Conservation (phyloP, 1,284 basidiomycete species). For the Sphagnurus paluster region DNA sequence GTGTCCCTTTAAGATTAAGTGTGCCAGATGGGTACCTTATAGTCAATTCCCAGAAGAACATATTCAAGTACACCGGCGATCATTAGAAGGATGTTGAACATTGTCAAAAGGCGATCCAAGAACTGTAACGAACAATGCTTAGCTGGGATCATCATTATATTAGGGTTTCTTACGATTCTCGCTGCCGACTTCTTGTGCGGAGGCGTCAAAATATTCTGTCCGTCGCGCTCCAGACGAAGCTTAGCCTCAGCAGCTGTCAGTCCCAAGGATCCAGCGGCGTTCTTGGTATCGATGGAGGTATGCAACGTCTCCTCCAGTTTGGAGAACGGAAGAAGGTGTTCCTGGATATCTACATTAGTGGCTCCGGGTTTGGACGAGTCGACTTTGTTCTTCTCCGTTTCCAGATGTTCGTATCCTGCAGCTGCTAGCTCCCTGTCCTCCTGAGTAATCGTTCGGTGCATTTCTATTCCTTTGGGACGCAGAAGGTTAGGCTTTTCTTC, state of each 20-base stretch:
- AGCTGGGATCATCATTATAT: conserved; percentile 1
- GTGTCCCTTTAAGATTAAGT: conserved; percentile 1
- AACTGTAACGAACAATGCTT: conserved; percentile 40
- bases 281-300: conserved; percentile 54
- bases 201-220: conserved; percentile 64
- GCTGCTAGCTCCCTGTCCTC: conserved; percentile 68
- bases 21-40: conserved; percentile 41
- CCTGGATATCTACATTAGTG: conserved; percentile 52
- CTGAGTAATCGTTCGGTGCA: conserved; percentile 63
- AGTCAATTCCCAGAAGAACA: conserved; percentile 60
- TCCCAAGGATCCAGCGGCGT: conserved; percentile 51
- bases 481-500: conserved; percentile 41
- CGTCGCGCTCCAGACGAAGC: conserved; percentile 50
- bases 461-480: conserved; percentile 52
- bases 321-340: conserved; percentile 50
- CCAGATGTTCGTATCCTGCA: conserved; percentile 64
- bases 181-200: conserved; percentile 66
- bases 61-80: conserved; percentile 66
- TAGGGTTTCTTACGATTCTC: conserved; percentile 48
- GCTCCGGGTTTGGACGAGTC: conserved; percentile 29
- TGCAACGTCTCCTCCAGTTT: conserved; percentile 41
- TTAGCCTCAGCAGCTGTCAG: conserved; percentile 56
- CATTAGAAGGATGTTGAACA: conserved; percentile 71
- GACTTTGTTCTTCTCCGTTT: conserved; percentile 42
- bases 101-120: conserved; percentile 58